These are phyloP conservation scores for Malus asiatica DNA, from an alignment of 306 rosid genomes.

Conservation along the genomic window DNA sequence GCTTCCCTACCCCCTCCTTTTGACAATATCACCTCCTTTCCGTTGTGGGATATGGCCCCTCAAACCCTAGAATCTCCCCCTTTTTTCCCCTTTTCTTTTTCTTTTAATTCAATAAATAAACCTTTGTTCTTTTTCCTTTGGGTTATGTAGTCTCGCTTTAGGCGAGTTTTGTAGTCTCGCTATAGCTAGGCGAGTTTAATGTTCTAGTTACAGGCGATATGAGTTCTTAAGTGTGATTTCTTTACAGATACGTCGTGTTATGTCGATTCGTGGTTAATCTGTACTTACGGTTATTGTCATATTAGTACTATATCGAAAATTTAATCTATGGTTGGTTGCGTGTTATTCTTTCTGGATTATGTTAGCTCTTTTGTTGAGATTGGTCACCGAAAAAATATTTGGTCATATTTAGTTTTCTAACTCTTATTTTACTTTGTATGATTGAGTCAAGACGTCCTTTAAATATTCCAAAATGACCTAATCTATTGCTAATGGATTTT, in stretches of 20 bases:
- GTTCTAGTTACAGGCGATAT: neutral
- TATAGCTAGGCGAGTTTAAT: neutral
- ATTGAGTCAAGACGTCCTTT: constrained; percentile 25
- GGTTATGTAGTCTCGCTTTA: neutral
- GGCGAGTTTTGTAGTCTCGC: neutral
- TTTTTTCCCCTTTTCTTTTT: neutral
- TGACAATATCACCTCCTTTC: constrained; percentile 28
- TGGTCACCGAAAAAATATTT: too few species aligned
- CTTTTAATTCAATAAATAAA: neutral
- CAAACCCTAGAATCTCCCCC: neutral
- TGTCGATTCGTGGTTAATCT: accelerated
- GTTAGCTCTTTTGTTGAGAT: too few species aligned
- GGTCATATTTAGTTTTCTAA: neutral
- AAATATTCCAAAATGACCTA: constrained; percentile 18
- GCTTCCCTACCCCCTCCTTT: constrained; percentile 20
- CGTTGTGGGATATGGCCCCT: neutral
- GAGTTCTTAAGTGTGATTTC: neutral
- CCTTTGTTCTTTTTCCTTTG: neutral
- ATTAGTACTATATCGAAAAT: too few species aligned
- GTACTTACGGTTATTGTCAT: accelerated
- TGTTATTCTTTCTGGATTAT: too few species aligned
- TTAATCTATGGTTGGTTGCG: neutral
- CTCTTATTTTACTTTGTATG: constrained; percentile 6
- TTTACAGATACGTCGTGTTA: neutral
- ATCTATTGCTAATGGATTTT: constrained; percentile 14